Evolutionary conservation across 75 land plant genomes (phyloP), one percentile per base, ranked within the genome.

Genomic region (Pseudotsuga menziesii): DNA sequence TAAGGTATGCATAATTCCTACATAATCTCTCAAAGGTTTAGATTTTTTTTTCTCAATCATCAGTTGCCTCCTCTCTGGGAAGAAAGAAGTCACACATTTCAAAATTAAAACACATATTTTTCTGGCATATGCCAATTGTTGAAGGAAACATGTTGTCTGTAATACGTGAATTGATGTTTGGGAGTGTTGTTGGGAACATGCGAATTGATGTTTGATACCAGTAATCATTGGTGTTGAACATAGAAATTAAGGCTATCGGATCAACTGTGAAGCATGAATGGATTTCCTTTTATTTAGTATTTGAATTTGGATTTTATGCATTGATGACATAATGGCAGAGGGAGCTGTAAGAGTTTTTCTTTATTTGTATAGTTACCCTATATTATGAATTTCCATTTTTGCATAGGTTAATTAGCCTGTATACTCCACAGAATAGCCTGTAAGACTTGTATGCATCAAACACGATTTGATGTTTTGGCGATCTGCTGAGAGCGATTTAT

Each of bases 1-100:
- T 96, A 77, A 96, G 99, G 99, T 96, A 44, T 61, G 85, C 80
- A 36, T 23, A 12, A 57, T 23, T 70, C 56, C 67, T 39, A 27
- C 29, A 76, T 16, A 20, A 36, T 41, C 16, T 9, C 55, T 36
- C 14, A 14, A 4, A 58, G 9, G 16, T 54, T 4, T 73, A 61
- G 44, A 17, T 11, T 62, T 16, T 44, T 77, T 11, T 55, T 58
- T 79, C 26, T 52, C 72, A 39, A 67, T 67, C 12, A 7, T 39
- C 52, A 39, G 3, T 69, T 69, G 9, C 39, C 44, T 69, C 39
- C 44, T 69, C 13, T 41, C 39, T 19, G 39, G 22, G 19, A 69
- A 41, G 35, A 44, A 44, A 6, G 54, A 48, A 2, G 54, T 9
- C 11, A 11, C 12, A 48, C 12, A 48, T 48, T 48, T 48, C 9